Conservation (phyloP, 805 yeast species). For the Candida pseudoglaebosa region DNA sequence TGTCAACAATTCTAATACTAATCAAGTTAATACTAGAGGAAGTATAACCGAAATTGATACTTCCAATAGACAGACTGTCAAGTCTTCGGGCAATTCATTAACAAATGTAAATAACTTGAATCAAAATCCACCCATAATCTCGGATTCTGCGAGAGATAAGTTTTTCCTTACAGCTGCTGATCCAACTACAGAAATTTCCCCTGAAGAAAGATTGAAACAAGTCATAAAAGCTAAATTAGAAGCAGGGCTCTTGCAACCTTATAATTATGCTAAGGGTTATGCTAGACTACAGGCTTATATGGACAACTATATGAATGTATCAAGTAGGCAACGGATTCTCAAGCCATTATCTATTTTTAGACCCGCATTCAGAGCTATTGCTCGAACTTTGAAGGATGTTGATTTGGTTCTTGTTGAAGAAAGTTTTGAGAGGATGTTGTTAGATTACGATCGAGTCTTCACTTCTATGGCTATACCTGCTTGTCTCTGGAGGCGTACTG, state of each 20-base stretch:
- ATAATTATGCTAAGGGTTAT: conserved; percentile 90
- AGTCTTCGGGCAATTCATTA: background rate
- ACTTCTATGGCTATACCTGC: conserved; percentile 98
- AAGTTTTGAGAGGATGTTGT: conserved; percentile 85
- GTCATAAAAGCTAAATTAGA: conserved; percentile 92
- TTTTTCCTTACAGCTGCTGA: conserved; percentile 96
- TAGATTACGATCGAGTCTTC: conserved; percentile 92
- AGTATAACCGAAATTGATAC: conserved; percentile 5
- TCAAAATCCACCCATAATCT: conserved; percentile 39
- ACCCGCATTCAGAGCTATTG: conserved; percentile 92
- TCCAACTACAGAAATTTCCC: conserved; percentile 90
- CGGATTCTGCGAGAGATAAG: conserved; percentile 84
- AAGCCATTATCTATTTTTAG: conserved; percentile 82
- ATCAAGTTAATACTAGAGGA: conserved; percentile 11
- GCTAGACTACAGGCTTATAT: conserved; percentile 84
- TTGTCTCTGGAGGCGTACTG: conserved; percentile 95
- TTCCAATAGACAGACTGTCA: background rate
- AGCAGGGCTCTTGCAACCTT: conserved; percentile 90
- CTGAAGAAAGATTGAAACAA: conserved; percentile 88
- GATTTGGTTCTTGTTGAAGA: conserved; percentile 92
- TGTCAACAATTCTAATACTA: conserved; percentile 9
- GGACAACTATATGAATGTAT: conserved; percentile 86
- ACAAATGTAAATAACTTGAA: conserved; percentile 2
- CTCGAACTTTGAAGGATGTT: conserved; percentile 82
- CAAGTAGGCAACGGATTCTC: conserved; percentile 78